These are phyloP conservation scores for Amphibolis antarctica DNA, from an alignment of 106 monocot genomes.

Conservation along the genomic window DNA sequence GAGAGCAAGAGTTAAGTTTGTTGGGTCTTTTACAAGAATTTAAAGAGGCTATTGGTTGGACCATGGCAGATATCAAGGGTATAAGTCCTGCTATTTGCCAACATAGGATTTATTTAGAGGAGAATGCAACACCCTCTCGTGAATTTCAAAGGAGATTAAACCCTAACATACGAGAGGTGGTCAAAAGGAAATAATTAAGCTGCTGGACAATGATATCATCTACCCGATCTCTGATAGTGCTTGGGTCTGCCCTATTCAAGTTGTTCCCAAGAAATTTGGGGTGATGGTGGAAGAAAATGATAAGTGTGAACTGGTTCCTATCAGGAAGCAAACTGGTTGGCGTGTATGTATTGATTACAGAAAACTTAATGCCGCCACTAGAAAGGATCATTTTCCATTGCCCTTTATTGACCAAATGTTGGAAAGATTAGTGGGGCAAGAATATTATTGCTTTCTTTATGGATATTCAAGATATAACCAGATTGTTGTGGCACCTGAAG, in stretches of 20 bases:
- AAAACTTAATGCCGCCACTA: no score
- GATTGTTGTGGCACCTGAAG: neutral
- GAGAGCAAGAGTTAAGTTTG: no score
- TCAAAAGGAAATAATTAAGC: no score
- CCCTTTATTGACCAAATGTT: constrained; percentile 9
- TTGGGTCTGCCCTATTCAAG: neutral
- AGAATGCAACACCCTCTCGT: no score
- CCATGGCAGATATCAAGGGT: no score
- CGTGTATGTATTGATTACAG: neutral
- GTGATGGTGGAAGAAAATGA: neutral
- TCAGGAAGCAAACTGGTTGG: neutral
- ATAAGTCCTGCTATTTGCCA: no score
- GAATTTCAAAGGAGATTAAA: no score
- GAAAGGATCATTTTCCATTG: neutral
- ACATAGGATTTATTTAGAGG: no score
- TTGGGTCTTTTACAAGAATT: no score
- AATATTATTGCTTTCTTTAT: constrained; percentile 4
- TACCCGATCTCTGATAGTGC: neutral
- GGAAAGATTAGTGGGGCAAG: neutral
- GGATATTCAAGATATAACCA: constrained; percentile 11
- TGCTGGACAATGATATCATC: neutral
- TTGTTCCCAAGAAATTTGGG: neutral
- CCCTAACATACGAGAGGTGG: no score
- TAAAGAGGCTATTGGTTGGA: no score
- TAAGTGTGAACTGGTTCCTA: neutral